These are phyloP conservation scores for Hanseniaspora lachancei DNA, from an alignment of 805 yeast genomes.

Conservation along the genomic window DNA sequence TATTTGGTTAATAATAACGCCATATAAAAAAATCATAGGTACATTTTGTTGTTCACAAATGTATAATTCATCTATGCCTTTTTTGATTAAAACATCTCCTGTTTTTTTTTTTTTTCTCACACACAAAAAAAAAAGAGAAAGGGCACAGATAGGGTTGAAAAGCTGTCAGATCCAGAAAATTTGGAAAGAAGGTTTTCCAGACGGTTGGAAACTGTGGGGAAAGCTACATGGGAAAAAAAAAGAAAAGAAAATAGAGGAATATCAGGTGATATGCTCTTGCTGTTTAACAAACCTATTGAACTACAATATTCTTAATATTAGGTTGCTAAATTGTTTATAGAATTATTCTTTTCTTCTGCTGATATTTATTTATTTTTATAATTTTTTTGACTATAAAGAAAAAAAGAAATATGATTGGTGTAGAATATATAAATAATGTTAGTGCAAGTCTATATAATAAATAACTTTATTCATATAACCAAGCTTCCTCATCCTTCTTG, in stretches of 20 bases:
- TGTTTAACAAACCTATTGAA: background rate
- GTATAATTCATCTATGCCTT: background rate
- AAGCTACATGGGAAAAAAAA: too few species aligned
- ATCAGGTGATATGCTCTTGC: background rate
- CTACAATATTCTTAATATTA: too few species aligned
- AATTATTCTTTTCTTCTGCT: too few species aligned
- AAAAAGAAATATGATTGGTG: too few species aligned
- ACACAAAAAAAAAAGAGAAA: background rate
- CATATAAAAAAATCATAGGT: background rate
- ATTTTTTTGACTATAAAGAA: too few species aligned
- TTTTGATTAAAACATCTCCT: conserved; percentile 5
- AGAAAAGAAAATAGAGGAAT: too few species aligned
- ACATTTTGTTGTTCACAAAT: background rate
- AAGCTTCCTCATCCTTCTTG: conserved; percentile 69
- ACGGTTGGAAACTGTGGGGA: too few species aligned
- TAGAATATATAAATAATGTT: background rate
- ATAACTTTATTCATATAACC: conserved; percentile 78
- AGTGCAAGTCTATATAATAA: background rate
- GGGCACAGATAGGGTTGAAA: too few species aligned
- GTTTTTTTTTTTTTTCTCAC: conserved; percentile 4
- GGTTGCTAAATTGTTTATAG: too few species aligned
- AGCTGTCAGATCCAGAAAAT: too few species aligned
- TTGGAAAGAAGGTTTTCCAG: background rate
- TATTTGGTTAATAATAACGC: background rate
- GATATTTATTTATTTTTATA: too few species aligned